Evolutionary conservation across 352 stramenopile genomes (phyloP), one percentile per base, ranked within the genome.

Genomic region (Phytophthora lateralis): DNA sequence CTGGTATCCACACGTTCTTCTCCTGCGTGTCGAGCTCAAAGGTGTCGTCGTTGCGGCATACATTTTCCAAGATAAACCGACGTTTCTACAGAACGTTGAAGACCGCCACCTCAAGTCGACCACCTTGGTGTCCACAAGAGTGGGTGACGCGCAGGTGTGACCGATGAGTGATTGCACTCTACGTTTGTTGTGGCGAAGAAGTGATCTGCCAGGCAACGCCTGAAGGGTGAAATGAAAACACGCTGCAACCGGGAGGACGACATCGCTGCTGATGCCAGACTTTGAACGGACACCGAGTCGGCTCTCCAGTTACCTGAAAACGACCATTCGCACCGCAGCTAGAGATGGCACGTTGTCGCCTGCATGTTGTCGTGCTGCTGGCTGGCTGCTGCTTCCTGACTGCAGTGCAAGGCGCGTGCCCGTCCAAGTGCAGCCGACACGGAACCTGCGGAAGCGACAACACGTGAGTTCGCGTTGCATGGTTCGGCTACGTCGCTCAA

Each of bases 341-440:
- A 37, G 18, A 0, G 27, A 63, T 69, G 60, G 1, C 6, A 14
- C 27, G 20, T 6, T 37, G 14, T 10, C 6, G 44, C 15, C 44
- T 69, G 27, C 34, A 72, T 17, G 8, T 69, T 37, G 35, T 63
- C 24, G 10, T 52, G 14, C 15, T 65, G 30, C 8, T 44, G 17
- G 45, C 61, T 34, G 38, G 20, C 14, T 60, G 50, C 39, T 65
- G 30, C 34, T 60, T 43, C 12, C 30, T 58, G 17, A 38, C 34
- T 15, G 29, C 26, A 18, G 50, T 53, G 10, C 26, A 50, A 20
- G 68, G 67, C 9, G 55, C 66, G 15, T 90, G 81, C 55, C 81
- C 81, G 29, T 89, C 80, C 20, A 78, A 78, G 4, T 93, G 84
- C 75, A 85, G 75, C 66, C 76, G 78, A 18, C 84, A 90, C 46